Base-by-base conservation (phyloP, 805 yeast genomes). In the Spathaspora boniae region DNA sequence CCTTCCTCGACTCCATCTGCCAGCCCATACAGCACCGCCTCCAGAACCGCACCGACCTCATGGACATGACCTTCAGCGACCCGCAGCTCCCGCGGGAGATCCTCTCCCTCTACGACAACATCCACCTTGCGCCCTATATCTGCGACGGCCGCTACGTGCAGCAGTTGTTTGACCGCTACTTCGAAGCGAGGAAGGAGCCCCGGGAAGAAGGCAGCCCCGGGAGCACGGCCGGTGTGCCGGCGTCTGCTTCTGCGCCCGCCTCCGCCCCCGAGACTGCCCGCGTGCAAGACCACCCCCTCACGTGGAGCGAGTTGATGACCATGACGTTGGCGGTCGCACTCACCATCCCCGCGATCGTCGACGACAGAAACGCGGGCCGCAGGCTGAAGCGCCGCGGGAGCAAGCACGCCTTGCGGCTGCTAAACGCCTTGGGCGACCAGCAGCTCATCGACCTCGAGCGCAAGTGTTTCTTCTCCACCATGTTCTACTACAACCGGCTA, bases 401-500 rank as follows among this genome's bases (percentile, higher is more conserved):
- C 4, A 31, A 25, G 16, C 9, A 16, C n/a, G 27, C 18, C 23
- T 37, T 22, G 14, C 37, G 17, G 44, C 6, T 31, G 9, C 12
- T 36, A n/a, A 27, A 33, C 22, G 19, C 36, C 12, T 17, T 40
- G 23, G 19, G 38, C 16, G 33, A 27, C n/a, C 21, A 29, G 7
- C 53, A 53, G 4, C 37, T 60, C 28, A 31, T 42, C n/a, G 36
- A 34, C 5, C 37, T 57, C 21, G 54, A 54, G 30, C 31, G 43
- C 4, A 37, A 45, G 7, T 42, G 54, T 16, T 43, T 58, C 28
- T 42, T 47, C 37, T 48, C 45, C 33, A 54, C 78, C 1, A 49
- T 78, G 15, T 73, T 56, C 46, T 80, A 75, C 48, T 80, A 70
- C 45, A 76, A 74, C 44, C 63, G 74, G 39, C 51, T 76, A 6